A percentile compares a stretch with the other conserved stretches of the same genome.
These are phyloP conservation scores for Ustilago lituana DNA, from an alignment of 1,284 basidiomycete genomes.

Conservation along the genomic window DNA sequence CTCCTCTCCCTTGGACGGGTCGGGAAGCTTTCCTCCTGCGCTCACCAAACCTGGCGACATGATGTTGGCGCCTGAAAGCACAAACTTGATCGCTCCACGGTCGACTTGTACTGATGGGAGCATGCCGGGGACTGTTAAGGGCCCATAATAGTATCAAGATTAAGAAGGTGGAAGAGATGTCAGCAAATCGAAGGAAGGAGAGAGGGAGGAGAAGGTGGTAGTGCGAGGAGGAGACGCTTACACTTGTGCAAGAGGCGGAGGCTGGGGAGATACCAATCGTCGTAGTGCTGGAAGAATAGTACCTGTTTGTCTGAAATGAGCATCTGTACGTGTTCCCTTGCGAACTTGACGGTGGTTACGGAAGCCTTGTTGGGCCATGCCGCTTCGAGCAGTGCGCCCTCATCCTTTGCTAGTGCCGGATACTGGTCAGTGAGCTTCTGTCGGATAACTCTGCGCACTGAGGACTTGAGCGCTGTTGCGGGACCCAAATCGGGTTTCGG, in stretches of 20 bases:
- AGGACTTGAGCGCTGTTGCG: constrained; percentile 94
- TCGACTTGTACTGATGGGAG: constrained; percentile 90
- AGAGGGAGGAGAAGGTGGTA: too few species aligned
- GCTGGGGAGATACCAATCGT: constrained; percentile 90
- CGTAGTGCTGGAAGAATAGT: constrained; percentile 95
- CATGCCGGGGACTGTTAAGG: constrained; percentile 70
- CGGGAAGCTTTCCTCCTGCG: constrained; percentile 85
- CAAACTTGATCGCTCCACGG: constrained; percentile 95
- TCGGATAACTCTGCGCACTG: constrained; percentile 89
- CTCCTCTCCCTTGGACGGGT: constrained; percentile 71
- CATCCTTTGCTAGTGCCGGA: constrained; percentile 71
- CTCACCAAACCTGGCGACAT: constrained; percentile 87
- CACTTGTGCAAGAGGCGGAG: constrained; percentile 87
- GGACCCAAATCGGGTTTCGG: constrained; percentile 87
- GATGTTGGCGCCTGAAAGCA: constrained; percentile 76
- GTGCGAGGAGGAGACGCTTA: constrained; percentile 20
- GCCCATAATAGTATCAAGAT: neutral
- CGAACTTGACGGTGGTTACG: constrained; percentile 85
- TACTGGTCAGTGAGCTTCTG: constrained; percentile 82
- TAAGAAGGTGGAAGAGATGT: constrained; percentile 1
- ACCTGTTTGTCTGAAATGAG: constrained; percentile 87
- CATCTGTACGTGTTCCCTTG: constrained; percentile 94
- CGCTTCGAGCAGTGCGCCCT: constrained; percentile 78
- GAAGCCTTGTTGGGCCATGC: constrained; percentile 99
- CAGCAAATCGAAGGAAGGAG: neutral